These are phyloP conservation scores for Fomitopsis pinicola DNA, from an alignment of 1,284 basidiomycete genomes.

Conservation along the genomic window DNA sequence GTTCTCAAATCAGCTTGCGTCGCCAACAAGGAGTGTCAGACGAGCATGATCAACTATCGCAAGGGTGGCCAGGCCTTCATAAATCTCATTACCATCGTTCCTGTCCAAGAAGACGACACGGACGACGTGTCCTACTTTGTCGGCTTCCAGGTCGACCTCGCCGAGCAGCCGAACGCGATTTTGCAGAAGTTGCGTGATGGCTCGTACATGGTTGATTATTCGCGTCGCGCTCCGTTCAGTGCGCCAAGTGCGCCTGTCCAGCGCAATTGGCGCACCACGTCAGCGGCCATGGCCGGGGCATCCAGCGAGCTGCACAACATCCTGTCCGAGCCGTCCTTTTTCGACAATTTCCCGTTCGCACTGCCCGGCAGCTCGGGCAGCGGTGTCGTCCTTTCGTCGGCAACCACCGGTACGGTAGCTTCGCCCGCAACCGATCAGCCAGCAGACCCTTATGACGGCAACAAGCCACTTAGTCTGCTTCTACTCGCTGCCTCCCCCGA, in stretches of 20 bases:
- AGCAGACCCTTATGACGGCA: constrained; percentile 31
- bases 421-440: constrained; percentile 17
- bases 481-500: constrained; percentile 71
- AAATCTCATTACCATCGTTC: constrained; percentile 85
- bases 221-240: constrained; percentile 15
- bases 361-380: constrained; percentile 26
- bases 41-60: constrained; percentile 83
- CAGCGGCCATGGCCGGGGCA: constrained; percentile 28
- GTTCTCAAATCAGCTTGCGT: constrained; percentile 63
- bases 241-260: constrained; percentile 8
- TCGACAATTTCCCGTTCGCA: constrained; percentile 30
- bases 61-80: constrained; percentile 85
- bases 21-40: constrained; percentile 85
- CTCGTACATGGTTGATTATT: constrained; percentile 62
- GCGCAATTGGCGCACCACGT: constrained; percentile 33
- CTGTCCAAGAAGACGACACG: constrained; percentile 55
- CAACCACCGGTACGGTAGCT: constrained; percentile 20
- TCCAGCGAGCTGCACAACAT: constrained; percentile 39
- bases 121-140: constrained; percentile 79
- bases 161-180: constrained; percentile 83
- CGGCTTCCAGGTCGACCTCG: constrained; percentile 90
- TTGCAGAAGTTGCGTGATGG: constrained; percentile 74
- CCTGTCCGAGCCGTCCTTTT: constrained; percentile 35
- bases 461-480: constrained; percentile 54
- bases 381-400: not conserved